Conservation (phyloP, 805 yeast species). For the Torulaspora delbrueckii region DNA sequence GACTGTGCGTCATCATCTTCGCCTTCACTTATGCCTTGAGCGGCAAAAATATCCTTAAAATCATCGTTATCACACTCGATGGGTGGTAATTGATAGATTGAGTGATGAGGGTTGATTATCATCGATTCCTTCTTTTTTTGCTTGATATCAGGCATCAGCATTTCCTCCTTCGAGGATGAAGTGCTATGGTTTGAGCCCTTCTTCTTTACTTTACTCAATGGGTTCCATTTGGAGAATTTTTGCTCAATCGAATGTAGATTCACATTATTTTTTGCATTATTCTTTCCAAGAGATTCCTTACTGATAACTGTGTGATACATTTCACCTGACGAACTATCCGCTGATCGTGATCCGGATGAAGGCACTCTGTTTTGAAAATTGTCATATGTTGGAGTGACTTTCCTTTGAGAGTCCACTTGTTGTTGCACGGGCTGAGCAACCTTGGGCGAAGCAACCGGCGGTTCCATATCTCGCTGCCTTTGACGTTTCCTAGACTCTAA, state of each 20-base stretch:
- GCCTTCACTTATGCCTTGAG: slow-evolving; percentile 19
- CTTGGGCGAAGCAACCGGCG: background rate
- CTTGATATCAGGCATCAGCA: background rate
- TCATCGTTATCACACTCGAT: slow-evolving; percentile 22
- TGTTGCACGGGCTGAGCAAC: background rate
- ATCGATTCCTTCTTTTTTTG: slow-evolving; percentile 1
- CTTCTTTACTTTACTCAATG: slow-evolving; percentile 26
- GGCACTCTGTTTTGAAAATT: slow-evolving; percentile 24
- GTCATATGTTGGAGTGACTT: slow-evolving; percentile 25
- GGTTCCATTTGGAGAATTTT: slow-evolving; percentile 33
- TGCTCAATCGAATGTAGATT: slow-evolving; percentile 24
- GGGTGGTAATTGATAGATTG: slow-evolving; percentile 22
- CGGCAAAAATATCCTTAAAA: slow-evolving; percentile 13
- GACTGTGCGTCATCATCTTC: slow-evolving; percentile 1
- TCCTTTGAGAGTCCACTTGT: slow-evolving; percentile 7
- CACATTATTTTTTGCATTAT: slow-evolving; percentile 16
- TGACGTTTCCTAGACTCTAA: slow-evolving; percentile 18
- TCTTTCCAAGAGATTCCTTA: slow-evolving; percentile 19
- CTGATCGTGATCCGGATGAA: slow-evolving; percentile 7
- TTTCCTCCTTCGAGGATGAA: slow-evolving; percentile 2
- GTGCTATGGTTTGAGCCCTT: slow-evolving; percentile 16
- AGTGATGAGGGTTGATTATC: background rate
- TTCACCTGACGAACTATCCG: slow-evolving; percentile 4
- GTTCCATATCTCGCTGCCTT: slow-evolving; percentile 5
- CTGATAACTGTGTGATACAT: slow-evolving; percentile 28